Evolutionary conservation across 352 stramenopile species (phyloP).

Genomic region (Salisapilia sapeloensis): DNA sequence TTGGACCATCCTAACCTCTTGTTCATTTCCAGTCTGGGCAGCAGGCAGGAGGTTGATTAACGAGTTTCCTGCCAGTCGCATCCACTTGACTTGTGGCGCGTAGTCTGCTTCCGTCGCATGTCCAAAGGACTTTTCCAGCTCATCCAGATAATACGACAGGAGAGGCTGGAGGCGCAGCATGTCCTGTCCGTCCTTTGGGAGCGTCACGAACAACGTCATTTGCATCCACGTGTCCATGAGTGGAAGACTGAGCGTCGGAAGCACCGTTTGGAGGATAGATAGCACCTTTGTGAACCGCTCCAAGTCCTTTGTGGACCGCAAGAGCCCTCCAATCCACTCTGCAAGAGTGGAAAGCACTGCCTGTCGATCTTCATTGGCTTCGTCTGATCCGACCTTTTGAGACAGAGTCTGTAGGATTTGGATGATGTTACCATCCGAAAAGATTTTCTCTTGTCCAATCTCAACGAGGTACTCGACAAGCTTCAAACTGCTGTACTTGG

Average conservation of each 20-base stretch:
- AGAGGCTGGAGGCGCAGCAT: conserved; percentile 5
- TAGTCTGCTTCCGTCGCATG: conserved; percentile 45
- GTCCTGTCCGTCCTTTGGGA: conserved; percentile 10
- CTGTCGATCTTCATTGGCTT: conserved; percentile 38
- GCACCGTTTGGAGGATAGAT: conserved; percentile 14
- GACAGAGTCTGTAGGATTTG: conserved; percentile 10
- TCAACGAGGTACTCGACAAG: conserved; percentile 29
- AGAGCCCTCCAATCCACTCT: conserved; percentile 25
- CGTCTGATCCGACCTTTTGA: conserved; percentile 17
- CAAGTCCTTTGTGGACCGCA: conserved; percentile 17
- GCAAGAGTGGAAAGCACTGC: conserved; percentile 30
- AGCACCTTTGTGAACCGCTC: conserved; percentile 8
- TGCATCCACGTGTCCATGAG: conserved; percentile 34
- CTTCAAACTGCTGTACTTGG: conserved; percentile 17
- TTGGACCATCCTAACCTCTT: conserved; percentile 4
- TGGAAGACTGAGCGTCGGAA: conserved; percentile 40
- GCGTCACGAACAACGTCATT: conserved; percentile 27
- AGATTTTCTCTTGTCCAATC: conserved; percentile 13
- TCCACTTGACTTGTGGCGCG: conserved; percentile 57
- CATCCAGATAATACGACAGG: conserved; percentile 14
- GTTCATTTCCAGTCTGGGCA: neutral
- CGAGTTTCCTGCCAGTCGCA: conserved; percentile 31
- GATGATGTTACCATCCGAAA: conserved; percentile 11
- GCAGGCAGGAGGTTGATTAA: conserved; percentile 21
- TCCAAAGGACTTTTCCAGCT: conserved; percentile 39